Evolutionary conservation across 345 rosid genomes (phyloP).

Genomic region (Eucalyptus camaldulensis): DNA sequence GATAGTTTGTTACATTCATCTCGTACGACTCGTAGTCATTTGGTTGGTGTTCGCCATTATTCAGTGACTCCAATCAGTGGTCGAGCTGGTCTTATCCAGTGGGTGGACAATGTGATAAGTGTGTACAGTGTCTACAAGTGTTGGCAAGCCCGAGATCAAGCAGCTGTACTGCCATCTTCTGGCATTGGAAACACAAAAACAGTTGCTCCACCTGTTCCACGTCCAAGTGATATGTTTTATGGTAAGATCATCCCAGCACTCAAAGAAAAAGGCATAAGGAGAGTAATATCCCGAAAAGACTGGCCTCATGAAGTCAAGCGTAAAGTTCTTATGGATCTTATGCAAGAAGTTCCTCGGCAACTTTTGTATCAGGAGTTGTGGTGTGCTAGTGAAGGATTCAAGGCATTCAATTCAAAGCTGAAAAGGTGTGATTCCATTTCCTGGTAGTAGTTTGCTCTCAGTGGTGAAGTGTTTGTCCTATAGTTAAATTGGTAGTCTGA

Average conservation of each 20-base stretch:
- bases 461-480: not conserved
- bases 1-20: slow-evolving; percentile 59
- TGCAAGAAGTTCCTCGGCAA: slow-evolving; percentile 84
- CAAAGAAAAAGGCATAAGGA: slow-evolving; percentile 88
- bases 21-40: slow-evolving; percentile 29
- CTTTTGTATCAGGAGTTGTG: slow-evolving; percentile 88
- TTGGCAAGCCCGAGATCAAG: slow-evolving; percentile 79
- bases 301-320: slow-evolving; percentile 98
- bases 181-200: slow-evolving; percentile 40
- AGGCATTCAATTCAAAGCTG: slow-evolving; percentile 73
- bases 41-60: slow-evolving; percentile 64
- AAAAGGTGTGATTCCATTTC: slow-evolving; percentile 37
- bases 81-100: slow-evolving; percentile 88
- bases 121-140: slow-evolving; percentile 77
- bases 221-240: slow-evolving; percentile 96
- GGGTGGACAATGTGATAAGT: slow-evolving; percentile 86
- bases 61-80: slow-evolving; percentile 93
- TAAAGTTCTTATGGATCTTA: slow-evolving; percentile 81
- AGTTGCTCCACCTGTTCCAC: slow-evolving; percentile 66
- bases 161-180: slow-evolving; percentile 41
- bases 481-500: not conserved
- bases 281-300: slow-evolving; percentile 90
- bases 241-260: slow-evolving; percentile 97
- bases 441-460: not conserved
- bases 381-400: slow-evolving; percentile 97